These are phyloP conservation scores for Neurospora discreta DNA, from an alignment of 495 filamentous ascomycete species.

Conservation along the genomic window DNA sequence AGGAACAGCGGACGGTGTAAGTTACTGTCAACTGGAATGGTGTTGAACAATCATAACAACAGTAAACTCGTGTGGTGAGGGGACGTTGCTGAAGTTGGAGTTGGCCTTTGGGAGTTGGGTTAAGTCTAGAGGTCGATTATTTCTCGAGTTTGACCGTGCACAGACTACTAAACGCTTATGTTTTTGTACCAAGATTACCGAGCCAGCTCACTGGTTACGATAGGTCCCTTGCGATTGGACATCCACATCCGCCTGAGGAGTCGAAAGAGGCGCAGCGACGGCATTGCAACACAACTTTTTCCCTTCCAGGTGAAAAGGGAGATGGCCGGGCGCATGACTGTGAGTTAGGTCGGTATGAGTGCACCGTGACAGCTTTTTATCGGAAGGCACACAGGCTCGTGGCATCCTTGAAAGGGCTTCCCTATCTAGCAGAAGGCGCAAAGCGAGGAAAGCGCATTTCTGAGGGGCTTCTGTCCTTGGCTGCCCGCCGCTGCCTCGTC, in stretches of 20 bases:
- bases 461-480: neutral
- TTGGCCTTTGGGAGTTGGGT: neutral
- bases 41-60: neutral
- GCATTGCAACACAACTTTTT: neutral
- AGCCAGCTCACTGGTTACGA: neutral
- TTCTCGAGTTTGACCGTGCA: no score
- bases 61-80: neutral
- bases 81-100: neutral
- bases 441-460: neutral
- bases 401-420: neutral
- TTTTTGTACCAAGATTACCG: neutral
- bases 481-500: neutral
- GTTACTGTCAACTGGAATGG: neutral
- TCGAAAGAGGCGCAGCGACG: neutral
- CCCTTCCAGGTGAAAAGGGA: neutral
- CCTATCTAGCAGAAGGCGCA: neutral
- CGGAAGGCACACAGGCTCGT: neutral
- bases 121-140: no score
- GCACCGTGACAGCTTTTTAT: neutral
- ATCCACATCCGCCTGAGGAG: neutral
- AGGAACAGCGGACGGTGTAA: neutral
- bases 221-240: neutral
- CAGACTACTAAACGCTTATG: neutral
- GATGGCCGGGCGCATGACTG: neutral
- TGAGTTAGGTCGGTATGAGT: neutral